Evolutionary conservation across 2,329 filamentous ascomycete species (phyloP), one percentile per base, ranked within the genome.

Genomic region (Ophiostoma novo-ulmi): DNA sequence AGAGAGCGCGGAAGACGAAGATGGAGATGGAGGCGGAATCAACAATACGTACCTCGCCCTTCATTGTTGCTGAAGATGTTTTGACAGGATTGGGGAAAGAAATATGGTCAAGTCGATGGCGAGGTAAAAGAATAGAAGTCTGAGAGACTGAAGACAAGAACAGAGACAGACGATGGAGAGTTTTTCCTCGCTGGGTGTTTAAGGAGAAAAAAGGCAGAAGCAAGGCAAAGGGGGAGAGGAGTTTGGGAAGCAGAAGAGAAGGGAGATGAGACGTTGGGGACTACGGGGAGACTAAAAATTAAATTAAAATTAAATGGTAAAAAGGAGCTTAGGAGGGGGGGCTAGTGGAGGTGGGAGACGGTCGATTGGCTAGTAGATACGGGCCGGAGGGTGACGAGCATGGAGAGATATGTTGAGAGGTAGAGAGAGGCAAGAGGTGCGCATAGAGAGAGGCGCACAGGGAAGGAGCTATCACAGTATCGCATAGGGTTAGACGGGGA

Each of bases 11-110:
- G 31, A 31, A 31, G 31, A 31, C 2, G 31, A 4, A 44, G 8
- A 17, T 44, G 14, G 22, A 5, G 52, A 31, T 3, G 17, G 41
- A 39, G 7, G 17, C 20, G 14, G 55, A 67, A 11, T 6, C 8
- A 63, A 4, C 3, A 10, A 71, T 17, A 80, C 84, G 78, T 78
- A 86, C 84, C 82, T 86, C 84, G 80, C 84, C 84, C 82, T 85
- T 86, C 84, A 86, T 86, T 77, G 74, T 85, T 79, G 74, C 74
- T 75, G 52, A 67, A 69, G 69, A 52, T 61, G 20, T 13, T 48
- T 66, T 48, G 39, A 44, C 44, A 17, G 44, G 26, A 48, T 3
- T 20, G 17, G 52, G 35, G 65, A 39, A 65, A 31, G 13, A 41
- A 61, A 63, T 41, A 68, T 41, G 61, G 48, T 20, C 31, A n/a